These are phyloP conservation scores for Calonectria multiphialidica DNA, from an alignment of 2,329 filamentous ascomycete genomes.

Conservation along the genomic window DNA sequence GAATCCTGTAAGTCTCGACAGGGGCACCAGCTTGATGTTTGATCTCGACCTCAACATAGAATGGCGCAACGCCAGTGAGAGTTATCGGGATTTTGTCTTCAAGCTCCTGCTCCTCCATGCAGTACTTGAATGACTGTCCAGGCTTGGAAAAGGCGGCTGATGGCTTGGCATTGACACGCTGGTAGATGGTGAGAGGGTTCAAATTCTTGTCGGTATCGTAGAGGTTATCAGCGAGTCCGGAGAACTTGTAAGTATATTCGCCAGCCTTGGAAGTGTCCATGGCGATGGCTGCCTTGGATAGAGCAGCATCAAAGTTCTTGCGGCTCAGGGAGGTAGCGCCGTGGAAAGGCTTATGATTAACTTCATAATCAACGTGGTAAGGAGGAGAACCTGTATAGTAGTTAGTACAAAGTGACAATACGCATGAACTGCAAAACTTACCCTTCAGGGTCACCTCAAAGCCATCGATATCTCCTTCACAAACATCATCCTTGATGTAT, in stretches of 20 bases:
- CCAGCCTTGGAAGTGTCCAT: conserved; percentile 91
- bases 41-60: conserved; percentile 91
- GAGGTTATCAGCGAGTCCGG: conserved; percentile 83
- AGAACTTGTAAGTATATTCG: conserved; percentile 87
- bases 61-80: conserved; percentile 86
- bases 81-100: conserved; percentile 91
- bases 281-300: conserved; percentile 81
- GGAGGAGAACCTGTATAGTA: conserved; percentile 75
- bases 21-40: conserved; percentile 87
- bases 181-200: conserved; percentile 77
- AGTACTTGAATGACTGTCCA: conserved; percentile 95
- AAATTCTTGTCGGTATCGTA: conserved; percentile 82
- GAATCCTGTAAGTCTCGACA: conserved; percentile 84
- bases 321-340: conserved; percentile 74
- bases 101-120: conserved; percentile 83
- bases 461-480: conserved; percentile 92
- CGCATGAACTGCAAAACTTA: conserved; percentile 52
- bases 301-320: conserved; percentile 81
- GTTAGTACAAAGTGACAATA: conserved; percentile 44
- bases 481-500: conserved; percentile 84
- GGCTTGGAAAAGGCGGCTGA: conserved; percentile 85
- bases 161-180: conserved; percentile 87
- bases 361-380: conserved; percentile 85
- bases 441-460: conserved; percentile 86
- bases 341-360: conserved; percentile 77